Evolutionary conservation across 2,329 filamentous ascomycete genomes (phyloP), one percentile per base, ranked within the genome.

Genomic region (Phoma herbarum): DNA sequence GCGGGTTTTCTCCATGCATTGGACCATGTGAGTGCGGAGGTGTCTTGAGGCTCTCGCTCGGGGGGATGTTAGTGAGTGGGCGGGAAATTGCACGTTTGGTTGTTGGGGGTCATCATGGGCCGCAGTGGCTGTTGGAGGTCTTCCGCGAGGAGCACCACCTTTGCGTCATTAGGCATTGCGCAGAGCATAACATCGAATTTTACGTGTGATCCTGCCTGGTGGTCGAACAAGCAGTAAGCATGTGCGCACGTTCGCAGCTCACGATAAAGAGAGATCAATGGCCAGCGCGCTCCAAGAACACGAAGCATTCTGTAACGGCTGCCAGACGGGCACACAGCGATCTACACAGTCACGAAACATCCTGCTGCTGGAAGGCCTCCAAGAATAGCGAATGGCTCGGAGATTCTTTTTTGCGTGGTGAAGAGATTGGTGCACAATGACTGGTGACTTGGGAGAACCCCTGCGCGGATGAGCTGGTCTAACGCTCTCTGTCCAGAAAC

Each of bases 311-410:
- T 45, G 58, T 56, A 41, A 58, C 50, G 45, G 22, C 26, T 59
- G 56, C 39, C 52, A 45, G 25, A 22, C 26, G 22, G 3, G 31
- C 43, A 12, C 23, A 39, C 9, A 45, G 29, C 26, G 50, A 54
- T 53, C 49, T 49, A 43, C 45, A 46, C 41, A 3, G n/a, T 50
- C 39, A 45, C 56, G 56, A 59, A 54, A 59, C 56, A 54, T 25
- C 16, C 18, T 53, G 52, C 20, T 53, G 56, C 50, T 55, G 55
- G 52, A 60, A 55, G 50, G 35, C 29, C 45, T 59, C 52, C 59
- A 58, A 58, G 51, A 56, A 62, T 58, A 60, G 59, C 31, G 61
- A 60, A 52, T 50, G 44, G 59, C 42, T 53, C 57, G 52, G 61
- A 33, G 29, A 46, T 63, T 66, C 59, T 58, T 61, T 62, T 50